Base-by-base conservation (phyloP, 306 rosid species). In the Trifolium dubium region DNA sequence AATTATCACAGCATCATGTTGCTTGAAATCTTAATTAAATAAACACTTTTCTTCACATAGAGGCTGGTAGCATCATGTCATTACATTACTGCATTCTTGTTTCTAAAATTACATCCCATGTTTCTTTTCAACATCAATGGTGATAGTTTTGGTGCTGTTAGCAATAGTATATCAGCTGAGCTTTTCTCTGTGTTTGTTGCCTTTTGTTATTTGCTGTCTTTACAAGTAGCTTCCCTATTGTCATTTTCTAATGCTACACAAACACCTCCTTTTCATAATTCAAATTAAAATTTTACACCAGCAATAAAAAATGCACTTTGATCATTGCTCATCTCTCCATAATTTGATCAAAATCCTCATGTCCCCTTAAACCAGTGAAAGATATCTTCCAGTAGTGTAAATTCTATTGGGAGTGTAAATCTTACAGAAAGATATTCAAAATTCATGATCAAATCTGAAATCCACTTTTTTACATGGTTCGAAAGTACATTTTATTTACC, bases 1-100 rank as follows among this genome's bases (percentile, higher is more conserved):
- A 40, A 70, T 74, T 50, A 56, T 74, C 68, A 31, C 41, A 34
- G 5, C 63, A 62, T 76, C 76, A 67, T 64, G 50, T 70, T 75
- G 68, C 77, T 78, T 79, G 46, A 73, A 54, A 69, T 73, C 54
- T 59, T 28, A 11, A 65, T 51, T 46, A 60, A 49, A 58, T 73
- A 68, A 18, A 63, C 11, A 31, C 17, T 61, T 72, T 51, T 41
- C 66, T 53, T 50, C 18, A 59, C 51, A 18, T 65, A 7, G 8
- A 47, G 30, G n/a, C 59, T 28, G 39, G 2, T 35, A 35, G 40
- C 10, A 37, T 37, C 40, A 37, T 7, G 9, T 37, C 40, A 37
- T 37, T 37, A 37, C 40, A 37, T 37, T 37, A 37, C 40, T 37
- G 9, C 40, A 37, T 59, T 30, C 64, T 59, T 5, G n/a, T 49